A percentile compares a stretch with the other conserved stretches of the same genome.
Conservation (phyloP, 176 grass and related monocot genomes). For the Raddia guianensis region DNA sequence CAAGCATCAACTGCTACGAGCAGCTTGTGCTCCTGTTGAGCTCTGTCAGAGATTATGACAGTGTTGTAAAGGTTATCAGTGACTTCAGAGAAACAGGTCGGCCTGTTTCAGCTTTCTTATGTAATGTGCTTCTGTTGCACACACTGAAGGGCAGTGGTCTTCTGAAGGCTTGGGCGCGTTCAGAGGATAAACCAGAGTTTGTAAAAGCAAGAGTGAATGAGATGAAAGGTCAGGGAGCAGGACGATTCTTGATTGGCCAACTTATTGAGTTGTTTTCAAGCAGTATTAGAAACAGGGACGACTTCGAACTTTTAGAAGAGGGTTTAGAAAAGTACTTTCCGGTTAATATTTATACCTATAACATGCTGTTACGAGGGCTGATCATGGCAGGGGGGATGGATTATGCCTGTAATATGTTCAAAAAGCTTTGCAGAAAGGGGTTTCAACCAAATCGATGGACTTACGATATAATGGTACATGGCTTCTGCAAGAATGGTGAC, state of each 20-base stretch:
- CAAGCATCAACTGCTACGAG: slow-evolving; percentile 79
- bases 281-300: slow-evolving; percentile 60
- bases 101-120: slow-evolving; percentile 87
- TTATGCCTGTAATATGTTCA: slow-evolving; percentile 67
- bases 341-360: slow-evolving; percentile 89
- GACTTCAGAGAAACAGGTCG: slow-evolving; percentile 86
- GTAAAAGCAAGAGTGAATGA: slow-evolving; percentile 35
- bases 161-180: slow-evolving; percentile 59
- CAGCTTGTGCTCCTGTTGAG: slow-evolving; percentile 75
- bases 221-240: slow-evolving; percentile 47
- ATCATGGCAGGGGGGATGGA: slow-evolving; percentile 79
- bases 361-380: slow-evolving; percentile 83
- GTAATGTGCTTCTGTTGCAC: slow-evolving; percentile 89
- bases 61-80: slow-evolving; percentile 66
- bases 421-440: slow-evolving; percentile 71
- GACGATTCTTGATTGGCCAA: slow-evolving; percentile 65
- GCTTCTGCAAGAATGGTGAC: slow-evolving; percentile 78
- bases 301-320: slow-evolving; percentile 74
- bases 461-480: slow-evolving; percentile 87
- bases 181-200: slow-evolving; percentile 48
- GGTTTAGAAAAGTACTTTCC: slow-evolving; percentile 83
- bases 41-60: slow-evolving; percentile 64
- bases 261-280: slow-evolving; percentile 72
- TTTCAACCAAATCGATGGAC: slow-evolving; percentile 84
- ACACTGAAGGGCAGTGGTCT: slow-evolving; percentile 62